phyloP scores from a whole-genome alignment of 306 rosid genomes.

The Lathyrus sativus region DNA sequence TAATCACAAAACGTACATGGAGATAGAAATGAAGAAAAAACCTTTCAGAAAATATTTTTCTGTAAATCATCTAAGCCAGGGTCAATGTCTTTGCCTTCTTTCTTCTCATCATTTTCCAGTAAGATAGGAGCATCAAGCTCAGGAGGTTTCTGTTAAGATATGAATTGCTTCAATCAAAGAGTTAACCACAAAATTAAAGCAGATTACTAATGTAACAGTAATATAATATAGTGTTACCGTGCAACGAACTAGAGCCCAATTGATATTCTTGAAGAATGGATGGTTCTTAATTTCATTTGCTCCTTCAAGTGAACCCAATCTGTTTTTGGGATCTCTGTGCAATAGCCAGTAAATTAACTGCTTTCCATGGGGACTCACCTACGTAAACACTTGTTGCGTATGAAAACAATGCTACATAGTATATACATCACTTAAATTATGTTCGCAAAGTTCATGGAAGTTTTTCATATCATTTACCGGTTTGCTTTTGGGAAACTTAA shows the following conservation, averaged over 20 bases:
- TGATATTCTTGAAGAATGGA: slow-evolving; percentile 77
- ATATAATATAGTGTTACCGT: slow-evolving; percentile 51
- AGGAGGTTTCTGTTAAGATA: slow-evolving; percentile 71
- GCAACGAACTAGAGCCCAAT: slow-evolving; percentile 93
- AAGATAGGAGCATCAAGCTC: slow-evolving; percentile 70
- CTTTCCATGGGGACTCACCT: slow-evolving; percentile 79
- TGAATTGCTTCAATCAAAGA: neutral
- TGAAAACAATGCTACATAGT: slow-evolving; percentile 26
- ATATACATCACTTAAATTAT: neutral
- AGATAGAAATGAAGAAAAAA: slow-evolving; percentile 6
- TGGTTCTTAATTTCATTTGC: slow-evolving; percentile 84
- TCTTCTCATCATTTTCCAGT: slow-evolving; percentile 52
- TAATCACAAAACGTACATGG: neutral
- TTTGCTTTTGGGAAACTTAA: slow-evolving; percentile 82
- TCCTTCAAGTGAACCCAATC: slow-evolving; percentile 86
- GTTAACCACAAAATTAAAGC: slow-evolving; percentile 9
- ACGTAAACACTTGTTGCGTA: slow-evolving; percentile 38
- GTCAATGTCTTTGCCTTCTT: slow-evolving; percentile 49
- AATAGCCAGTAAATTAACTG: slow-evolving; percentile 74
- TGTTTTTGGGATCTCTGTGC: slow-evolving; percentile 77
- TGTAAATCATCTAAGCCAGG: slow-evolving; percentile 61
- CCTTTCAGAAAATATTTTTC: slow-evolving; percentile 64
- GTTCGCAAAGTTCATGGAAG: neutral
- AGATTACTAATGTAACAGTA: neutral
- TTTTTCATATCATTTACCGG: slow-evolving; percentile 35